These are phyloP conservation scores for Coniochaeta sp. DNA, from an alignment of 2,329 filamentous ascomycete genomes.

Conservation along the genomic window DNA sequence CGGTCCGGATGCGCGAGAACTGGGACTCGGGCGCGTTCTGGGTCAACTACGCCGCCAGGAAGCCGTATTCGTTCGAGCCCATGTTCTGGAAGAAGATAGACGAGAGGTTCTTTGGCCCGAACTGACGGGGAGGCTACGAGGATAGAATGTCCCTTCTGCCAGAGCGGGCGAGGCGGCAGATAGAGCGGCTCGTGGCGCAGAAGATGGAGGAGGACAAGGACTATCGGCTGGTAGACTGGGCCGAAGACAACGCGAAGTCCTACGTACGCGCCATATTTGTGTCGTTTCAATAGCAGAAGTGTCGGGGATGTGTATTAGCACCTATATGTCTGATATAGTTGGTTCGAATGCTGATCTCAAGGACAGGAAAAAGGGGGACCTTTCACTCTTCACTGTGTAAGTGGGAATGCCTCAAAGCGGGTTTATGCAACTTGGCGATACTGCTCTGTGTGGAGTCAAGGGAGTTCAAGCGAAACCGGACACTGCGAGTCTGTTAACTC, in stretches of 20 bases:
- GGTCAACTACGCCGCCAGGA: slow-evolving; percentile 7
- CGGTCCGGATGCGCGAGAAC: slow-evolving; percentile 8
- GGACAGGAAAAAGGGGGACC: too few species aligned
- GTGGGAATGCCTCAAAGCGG: neutral
- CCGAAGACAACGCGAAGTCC: neutral
- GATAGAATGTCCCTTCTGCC: slow-evolving; percentile 2
- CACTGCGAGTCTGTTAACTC: neutral
- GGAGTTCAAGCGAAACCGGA: neutral
- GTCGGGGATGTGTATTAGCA: neutral
- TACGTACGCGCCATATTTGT: neutral
- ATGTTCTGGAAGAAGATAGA: slow-evolving; percentile 10
- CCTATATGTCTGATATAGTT: too few species aligned
- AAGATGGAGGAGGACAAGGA: neutral
- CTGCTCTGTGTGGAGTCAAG: too few species aligned
- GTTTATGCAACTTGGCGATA: neutral
- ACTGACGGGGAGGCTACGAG: slow-evolving; percentile 4
- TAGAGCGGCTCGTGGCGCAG: too few species aligned
- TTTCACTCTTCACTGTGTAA: too few species aligned
- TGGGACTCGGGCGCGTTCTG: slow-evolving; percentile 12
- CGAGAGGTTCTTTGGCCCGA: slow-evolving; percentile 8
- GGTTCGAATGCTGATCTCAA: too few species aligned
- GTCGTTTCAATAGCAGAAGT: neutral
- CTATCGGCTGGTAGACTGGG: neutral
- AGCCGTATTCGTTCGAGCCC: slow-evolving; percentile 6
- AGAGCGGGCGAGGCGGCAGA: neutral